A percentile compares a stretch with the other conserved stretches of the same genome.
Evolutionary conservation across 202 grass and related monocot genomes (phyloP).

Genomic region (Hordeum pubiflorum): DNA sequence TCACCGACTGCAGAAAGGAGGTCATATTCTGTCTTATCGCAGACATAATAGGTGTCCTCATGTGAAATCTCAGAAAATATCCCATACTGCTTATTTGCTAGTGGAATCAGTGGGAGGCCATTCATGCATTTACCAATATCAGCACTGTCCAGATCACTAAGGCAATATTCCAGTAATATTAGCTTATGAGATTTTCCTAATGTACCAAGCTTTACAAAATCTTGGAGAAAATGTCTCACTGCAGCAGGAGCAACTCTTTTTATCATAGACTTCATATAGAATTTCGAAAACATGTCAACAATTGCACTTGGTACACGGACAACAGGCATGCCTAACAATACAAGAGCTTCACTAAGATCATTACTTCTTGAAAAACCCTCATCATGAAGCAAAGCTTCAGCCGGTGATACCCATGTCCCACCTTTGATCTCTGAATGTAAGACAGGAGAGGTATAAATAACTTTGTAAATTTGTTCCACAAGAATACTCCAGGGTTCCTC

Average conservation of each 20-base stretch:
- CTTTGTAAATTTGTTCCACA: constrained; percentile 69
- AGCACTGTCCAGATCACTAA: constrained; percentile 53
- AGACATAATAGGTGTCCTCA: constrained; percentile 54
- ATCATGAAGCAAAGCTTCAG: constrained; percentile 72
- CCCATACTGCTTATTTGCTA: constrained; percentile 79
- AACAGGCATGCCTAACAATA: constrained; percentile 61
- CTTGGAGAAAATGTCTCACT: constrained; percentile 62
- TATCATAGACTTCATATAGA: constrained; percentile 40
- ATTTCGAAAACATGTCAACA: constrained; percentile 60
- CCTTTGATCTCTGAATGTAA: constrained; percentile 61
- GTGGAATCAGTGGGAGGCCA: constrained; percentile 71
- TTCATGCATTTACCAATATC: constrained; percentile 64
- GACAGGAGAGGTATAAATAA: constrained; percentile 59
- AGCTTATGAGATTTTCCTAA: constrained; percentile 63
- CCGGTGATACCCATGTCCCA: constrained; percentile 71
- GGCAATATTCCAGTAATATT: constrained; percentile 80
- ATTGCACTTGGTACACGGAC: constrained; percentile 47
- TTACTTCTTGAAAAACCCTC: constrained; percentile 54
- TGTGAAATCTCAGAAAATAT: constrained; percentile 48
- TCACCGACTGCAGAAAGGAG: constrained; percentile 62
- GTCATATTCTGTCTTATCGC: constrained; percentile 67
- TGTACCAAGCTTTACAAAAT: constrained; percentile 36
- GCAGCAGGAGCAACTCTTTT: constrained; percentile 53
- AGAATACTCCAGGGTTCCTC: constrained; percentile 93
- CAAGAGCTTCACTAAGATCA: constrained; percentile 72